Conservation (phyloP, 2,329 filamentous ascomycete genomes). For the Clathrospora elynae region DNA sequence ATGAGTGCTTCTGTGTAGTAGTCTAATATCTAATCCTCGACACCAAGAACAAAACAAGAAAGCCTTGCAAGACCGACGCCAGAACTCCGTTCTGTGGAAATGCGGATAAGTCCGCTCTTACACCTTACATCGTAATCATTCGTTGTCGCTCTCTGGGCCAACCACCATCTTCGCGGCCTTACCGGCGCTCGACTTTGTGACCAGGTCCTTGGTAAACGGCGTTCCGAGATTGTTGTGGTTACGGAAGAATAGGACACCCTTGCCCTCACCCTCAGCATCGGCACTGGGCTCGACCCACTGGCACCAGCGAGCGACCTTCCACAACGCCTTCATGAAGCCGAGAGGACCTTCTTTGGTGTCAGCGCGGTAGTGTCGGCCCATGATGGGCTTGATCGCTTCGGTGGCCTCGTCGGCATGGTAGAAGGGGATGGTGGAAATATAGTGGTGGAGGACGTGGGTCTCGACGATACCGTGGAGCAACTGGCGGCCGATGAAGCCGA, state of each 20-base stretch:
- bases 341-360: constrained; percentile 74
- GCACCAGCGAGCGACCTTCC: constrained; percentile 80
- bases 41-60: constrained; percentile 18
- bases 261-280: constrained; percentile 77
- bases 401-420: constrained; percentile 94
- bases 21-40: constrained; percentile 24
- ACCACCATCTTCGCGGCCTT: constrained; percentile 45
- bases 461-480: constrained; percentile 96
- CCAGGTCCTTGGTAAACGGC: constrained; percentile 53
- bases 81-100: constrained; percentile 27
- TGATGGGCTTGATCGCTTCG: constrained; percentile 91
- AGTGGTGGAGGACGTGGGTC: constrained; percentile 98
- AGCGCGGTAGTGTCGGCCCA: constrained; percentile 93
- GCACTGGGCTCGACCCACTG: constrained; percentile 96
- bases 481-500: constrained; percentile 90
- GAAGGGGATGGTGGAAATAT: constrained; percentile 93
- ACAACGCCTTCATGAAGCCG: constrained; percentile 86
- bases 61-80: constrained; percentile 12
- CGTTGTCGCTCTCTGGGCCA: constrained; percentile 39
- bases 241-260: constrained; percentile 90
- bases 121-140: constrained; percentile 25
- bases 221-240: constrained; percentile 88
- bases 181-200: constrained; percentile 35
- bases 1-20: constrained; percentile 8
- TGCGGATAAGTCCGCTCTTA: constrained; percentile 23